A percentile compares a stretch with the other conserved stretches of the same genome.
Conservation (phyloP, 495 filamentous ascomycete species). For the Penicillium odoratum region DNA sequence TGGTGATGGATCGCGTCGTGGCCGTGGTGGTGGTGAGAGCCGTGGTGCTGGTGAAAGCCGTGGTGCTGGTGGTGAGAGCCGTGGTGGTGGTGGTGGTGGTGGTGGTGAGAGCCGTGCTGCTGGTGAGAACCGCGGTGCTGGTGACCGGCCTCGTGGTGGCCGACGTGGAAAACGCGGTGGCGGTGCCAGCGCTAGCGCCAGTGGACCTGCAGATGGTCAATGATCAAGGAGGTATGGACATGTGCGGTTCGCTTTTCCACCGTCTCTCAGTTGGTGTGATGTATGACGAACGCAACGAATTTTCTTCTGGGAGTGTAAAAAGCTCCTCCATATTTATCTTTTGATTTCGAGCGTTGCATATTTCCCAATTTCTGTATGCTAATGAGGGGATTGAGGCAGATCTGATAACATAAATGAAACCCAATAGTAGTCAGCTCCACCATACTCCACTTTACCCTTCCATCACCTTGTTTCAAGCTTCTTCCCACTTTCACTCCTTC, state of each 20-base stretch:
- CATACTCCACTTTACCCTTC: background rate
- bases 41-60: slow-evolving; percentile 16
- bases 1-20: slow-evolving; percentile 47
- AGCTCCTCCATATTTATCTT: slow-evolving; percentile 36
- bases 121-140: slow-evolving; percentile 35
- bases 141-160: slow-evolving; percentile 45
- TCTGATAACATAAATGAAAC: background rate
- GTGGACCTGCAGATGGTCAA: slow-evolving; percentile 19
- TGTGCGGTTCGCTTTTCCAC: slow-evolving; percentile 12
- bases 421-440: background rate
- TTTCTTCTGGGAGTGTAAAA: slow-evolving; percentile 34
- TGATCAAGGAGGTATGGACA: background rate
- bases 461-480: background rate
- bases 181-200: slow-evolving; percentile 22
- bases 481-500: background rate
- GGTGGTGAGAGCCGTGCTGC: slow-evolving; percentile 29
- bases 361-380: slow-evolving; percentile 17
- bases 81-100: slow-evolving; percentile 39
- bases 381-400: slow-evolving; percentile 1
- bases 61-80: slow-evolving; percentile 34
- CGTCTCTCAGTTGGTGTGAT: slow-evolving; percentile 35
- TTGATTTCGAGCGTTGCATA: slow-evolving; percentile 48
- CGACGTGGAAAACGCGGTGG: slow-evolving; percentile 37
- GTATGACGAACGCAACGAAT: slow-evolving; percentile 51
- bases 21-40: slow-evolving; percentile 34